Evolutionary conservation across 495 filamentous ascomycete genomes (phyloP), one percentile per base, ranked within the genome.

Genomic region (Halenospora varia): DNA sequence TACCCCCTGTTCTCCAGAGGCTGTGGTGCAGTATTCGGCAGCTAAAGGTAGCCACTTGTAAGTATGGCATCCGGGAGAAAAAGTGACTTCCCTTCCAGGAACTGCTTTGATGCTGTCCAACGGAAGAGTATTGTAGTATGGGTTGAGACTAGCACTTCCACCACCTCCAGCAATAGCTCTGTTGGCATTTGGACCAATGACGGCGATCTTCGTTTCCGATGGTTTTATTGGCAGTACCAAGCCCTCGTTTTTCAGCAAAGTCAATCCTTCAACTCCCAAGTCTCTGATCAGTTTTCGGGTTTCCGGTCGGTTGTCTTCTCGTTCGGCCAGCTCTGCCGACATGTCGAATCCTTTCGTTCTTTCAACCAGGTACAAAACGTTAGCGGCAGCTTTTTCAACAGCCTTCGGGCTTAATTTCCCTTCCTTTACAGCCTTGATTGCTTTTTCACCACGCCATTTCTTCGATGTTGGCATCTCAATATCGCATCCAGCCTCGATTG

Each of bases 181-280:
- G 61, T 88, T 88, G 26, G 87, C 83, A 66, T 95, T 95, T 9
- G 91, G 90, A 0, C 91, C 90, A 55, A 96, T 94, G 25, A 94
- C 78, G 8, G 89, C 84, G 46, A 93, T 77, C 62, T 73, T 79
- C 47, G 77, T 76, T 26, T 81, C 79, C 13, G 78, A 76, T 20
- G 78, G 76, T 46, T 83, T 76, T 47, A 96, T 76, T 1, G 90
- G 90, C 3, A 96, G 76, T 25, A 85, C 68, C 15, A 71, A 68
- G 1, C 79, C 78, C 39, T 90, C 81, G 59, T 94, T 94, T 69
- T 92, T 92, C 56, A 95, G 74, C 15, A 95, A 77, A 2, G 90
- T 89, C 11, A 93, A 78, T 2, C 86, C 88, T 62, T 92, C 86
- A 0, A 80, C 79, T 13, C 87, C 89, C 3, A 85, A 79, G 44